phyloP scores from a whole-genome alignment of 2,329 filamentous ascomycete species.

The Chaetomiaceae sp. region DNA sequence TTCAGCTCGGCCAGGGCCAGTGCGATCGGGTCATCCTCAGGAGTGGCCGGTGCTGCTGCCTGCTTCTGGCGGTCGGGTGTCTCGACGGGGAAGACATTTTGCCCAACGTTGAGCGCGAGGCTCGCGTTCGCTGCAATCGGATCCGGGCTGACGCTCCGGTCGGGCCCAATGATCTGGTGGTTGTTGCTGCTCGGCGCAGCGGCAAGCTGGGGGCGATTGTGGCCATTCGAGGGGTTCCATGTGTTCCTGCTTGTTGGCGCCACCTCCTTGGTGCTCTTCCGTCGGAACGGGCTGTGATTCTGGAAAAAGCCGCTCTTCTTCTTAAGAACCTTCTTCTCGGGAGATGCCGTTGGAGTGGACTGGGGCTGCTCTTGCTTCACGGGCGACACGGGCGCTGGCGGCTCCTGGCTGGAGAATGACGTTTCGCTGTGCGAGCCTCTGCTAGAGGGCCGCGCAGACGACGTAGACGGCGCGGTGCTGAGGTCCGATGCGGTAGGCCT shows the following conservation, averaged over 20 bases:
- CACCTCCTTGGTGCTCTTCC: constrained; percentile 79
- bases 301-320: constrained; percentile 86
- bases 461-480: constrained; percentile 41
- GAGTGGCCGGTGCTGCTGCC: constrained; percentile 36
- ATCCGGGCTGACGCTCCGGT: constrained; percentile 64
- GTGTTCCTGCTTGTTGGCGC: constrained; percentile 50
- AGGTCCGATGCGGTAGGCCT: constrained; percentile 43
- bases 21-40: constrained; percentile 84
- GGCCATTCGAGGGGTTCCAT: constrained; percentile 46
- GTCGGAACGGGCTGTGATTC: constrained; percentile 84
- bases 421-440: constrained; percentile 89
- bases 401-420: constrained; percentile 82
- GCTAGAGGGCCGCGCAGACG: constrained; percentile 71
- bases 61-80: constrained; percentile 63
- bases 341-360: constrained; percentile 33
- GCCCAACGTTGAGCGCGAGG: constrained; percentile 88
- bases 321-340: constrained; percentile 64
- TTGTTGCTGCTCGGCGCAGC: constrained; percentile 26
- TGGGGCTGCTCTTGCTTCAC: constrained; percentile 53
- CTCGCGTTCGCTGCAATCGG: constrained; percentile 88
- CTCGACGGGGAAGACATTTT: constrained; percentile 92
- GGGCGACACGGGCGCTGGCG: constrained; percentile 58
- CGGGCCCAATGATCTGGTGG: constrained; percentile 35
- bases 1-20: constrained; percentile 89
- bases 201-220: constrained; percentile 20